phyloP scores from a whole-genome alignment of 257 asterid genomes.

The Ehretia macrophylla region DNA sequence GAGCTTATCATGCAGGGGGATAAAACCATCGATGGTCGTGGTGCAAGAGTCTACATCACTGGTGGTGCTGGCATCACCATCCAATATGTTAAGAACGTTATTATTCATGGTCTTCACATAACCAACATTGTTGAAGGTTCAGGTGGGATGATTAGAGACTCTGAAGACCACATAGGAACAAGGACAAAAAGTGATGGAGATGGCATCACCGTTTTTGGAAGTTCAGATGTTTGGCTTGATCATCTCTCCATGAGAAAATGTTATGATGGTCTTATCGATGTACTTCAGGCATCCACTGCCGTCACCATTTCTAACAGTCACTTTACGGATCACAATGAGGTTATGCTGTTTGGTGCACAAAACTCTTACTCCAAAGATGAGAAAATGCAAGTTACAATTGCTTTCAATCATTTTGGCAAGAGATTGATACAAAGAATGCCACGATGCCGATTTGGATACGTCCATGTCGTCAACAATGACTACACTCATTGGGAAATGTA shows the following conservation, averaged over 20 bases:
- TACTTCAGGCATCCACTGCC: conserved; percentile 61
- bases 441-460: conserved; percentile 61
- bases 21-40: conserved; percentile 89
- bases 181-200: conserved; percentile 75
- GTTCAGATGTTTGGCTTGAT: conserved; percentile 74
- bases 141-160: conserved; percentile 63
- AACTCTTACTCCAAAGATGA: conserved; percentile 39
- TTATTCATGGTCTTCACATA: conserved; percentile 60
- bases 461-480: conserved; percentile 88
- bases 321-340: conserved; percentile 85
- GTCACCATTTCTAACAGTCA: conserved; percentile 72
- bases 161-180: conserved; percentile 50
- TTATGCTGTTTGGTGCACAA: conserved; percentile 75
- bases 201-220: conserved; percentile 64
- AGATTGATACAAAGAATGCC: conserved; percentile 92
- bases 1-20: conserved; percentile 59
- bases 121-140: conserved; percentile 33
- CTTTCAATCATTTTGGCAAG: conserved; percentile 86
- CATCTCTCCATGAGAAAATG: conserved; percentile 70
- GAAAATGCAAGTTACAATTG: conserved; percentile 76
- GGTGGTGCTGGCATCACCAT: conserved; percentile 71
- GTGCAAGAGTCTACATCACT: conserved; percentile 52
- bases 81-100: conserved; percentile 58
- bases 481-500: conserved; percentile 95
- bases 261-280: conserved; percentile 67